Conservation (phyloP, 2,329 filamentous ascomycete species). For the Arthroderma uncinatum region DNA sequence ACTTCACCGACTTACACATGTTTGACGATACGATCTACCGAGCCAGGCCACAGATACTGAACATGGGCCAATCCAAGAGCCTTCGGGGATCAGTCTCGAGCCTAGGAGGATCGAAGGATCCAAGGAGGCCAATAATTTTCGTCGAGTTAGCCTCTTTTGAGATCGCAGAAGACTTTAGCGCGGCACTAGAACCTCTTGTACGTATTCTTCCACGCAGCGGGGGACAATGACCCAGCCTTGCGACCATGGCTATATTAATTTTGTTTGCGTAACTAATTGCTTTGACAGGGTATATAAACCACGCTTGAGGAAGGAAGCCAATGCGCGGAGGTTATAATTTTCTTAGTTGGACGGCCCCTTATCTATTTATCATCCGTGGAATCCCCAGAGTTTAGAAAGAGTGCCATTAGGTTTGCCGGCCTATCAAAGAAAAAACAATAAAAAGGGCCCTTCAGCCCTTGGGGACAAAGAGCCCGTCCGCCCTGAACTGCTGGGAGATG, state of each 20-base stretch:
- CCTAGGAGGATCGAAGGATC: background rate
- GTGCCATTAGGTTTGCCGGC: background rate
- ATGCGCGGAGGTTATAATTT: background rate
- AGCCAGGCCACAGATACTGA: no score
- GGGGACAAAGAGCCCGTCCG: slow-evolving; percentile 4
- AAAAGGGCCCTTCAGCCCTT: background rate
- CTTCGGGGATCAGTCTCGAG: background rate
- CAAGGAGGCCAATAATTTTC: background rate
- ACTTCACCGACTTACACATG: no score
- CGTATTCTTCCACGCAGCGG: background rate
- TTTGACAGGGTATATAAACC: background rate
- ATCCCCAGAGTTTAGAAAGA: background rate
- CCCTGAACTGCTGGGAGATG: background rate
- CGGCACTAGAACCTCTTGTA: background rate
- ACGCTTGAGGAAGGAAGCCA: background rate
- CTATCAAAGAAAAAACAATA: background rate
- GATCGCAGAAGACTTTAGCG: background rate
- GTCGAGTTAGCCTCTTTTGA: background rate
- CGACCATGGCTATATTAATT: background rate
- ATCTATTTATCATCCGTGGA: background rate
- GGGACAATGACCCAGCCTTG: background rate
- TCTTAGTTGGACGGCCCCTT: background rate
- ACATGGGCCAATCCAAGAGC: no score
- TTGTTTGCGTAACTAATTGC: background rate
- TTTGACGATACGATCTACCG: no score